Evolutionary conservation across 306 rosid genomes (phyloP).

Genomic region (Leucaena leucocephala): DNA sequence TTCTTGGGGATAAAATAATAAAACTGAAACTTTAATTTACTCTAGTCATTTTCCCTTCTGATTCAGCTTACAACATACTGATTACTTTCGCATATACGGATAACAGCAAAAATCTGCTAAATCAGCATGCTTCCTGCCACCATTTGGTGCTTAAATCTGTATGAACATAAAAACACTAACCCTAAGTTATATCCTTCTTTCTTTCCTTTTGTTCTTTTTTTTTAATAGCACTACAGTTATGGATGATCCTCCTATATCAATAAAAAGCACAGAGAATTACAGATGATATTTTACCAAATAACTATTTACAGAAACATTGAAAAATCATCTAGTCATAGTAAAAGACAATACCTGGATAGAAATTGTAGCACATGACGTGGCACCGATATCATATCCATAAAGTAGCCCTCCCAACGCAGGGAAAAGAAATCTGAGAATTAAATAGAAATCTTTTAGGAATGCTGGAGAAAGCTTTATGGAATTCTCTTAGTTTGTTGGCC

Average conservation of each 20-base stretch:
- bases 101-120: not conserved
- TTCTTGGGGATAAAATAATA: not conserved
- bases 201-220: not conserved
- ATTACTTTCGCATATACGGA: not conserved
- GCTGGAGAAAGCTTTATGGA: not conserved
- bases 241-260: slow-evolving; percentile 6
- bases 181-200: not conserved
- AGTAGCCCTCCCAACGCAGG: slow-evolving; percentile 72
- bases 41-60: not conserved
- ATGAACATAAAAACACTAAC: not conserved
- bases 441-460: not conserved
- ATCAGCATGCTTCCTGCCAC: slow-evolving; percentile 4
- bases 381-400: slow-evolving; percentile 73
- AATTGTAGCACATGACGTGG: slow-evolving; percentile 70
- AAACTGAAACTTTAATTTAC: not conserved
- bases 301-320: not conserved
- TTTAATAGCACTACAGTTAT: not conserved
- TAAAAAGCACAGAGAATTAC: not conserved
- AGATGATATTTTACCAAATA: not conserved
- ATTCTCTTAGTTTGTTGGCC: not conserved
- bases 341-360: slow-evolving; percentile 52
- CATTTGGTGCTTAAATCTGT: not conserved
- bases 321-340: not conserved
- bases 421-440: slow-evolving; percentile 59
- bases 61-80: not conserved